phyloP scores from a whole-genome alignment of 2,329 filamentous ascomycete genomes.

The Dothideomycetes sp. region DNA sequence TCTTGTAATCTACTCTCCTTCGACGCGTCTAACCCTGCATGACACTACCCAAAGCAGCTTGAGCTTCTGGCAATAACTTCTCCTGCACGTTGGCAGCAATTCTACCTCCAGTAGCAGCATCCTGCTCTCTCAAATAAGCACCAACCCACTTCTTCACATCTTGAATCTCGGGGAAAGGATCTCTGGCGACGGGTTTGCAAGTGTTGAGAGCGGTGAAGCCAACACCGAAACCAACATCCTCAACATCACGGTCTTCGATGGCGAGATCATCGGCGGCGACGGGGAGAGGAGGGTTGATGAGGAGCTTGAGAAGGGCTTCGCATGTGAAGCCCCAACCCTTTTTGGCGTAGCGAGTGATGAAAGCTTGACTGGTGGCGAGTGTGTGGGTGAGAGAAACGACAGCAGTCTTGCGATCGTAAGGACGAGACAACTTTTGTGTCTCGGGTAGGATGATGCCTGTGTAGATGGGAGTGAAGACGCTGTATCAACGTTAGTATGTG shows the following conservation, averaged over 20 bases:
- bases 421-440: slow-evolving; percentile 78
- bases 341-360: slow-evolving; percentile 58
- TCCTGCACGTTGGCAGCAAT: slow-evolving; percentile 63
- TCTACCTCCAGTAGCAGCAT: slow-evolving; percentile 61
- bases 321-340: slow-evolving; percentile 91
- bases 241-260: slow-evolving; percentile 80
- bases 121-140: slow-evolving; percentile 66
- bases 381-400: slow-evolving; percentile 92
- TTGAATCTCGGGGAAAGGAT: slow-evolving; percentile 78
- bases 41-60: slow-evolving; percentile 31
- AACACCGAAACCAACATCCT: slow-evolving; percentile 89
- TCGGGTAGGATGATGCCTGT: slow-evolving; percentile 76
- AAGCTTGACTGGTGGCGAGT: slow-evolving; percentile 73
- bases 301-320: slow-evolving; percentile 75
- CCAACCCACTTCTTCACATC: slow-evolving; percentile 79
- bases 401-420: slow-evolving; percentile 84
- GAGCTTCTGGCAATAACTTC: slow-evolving; percentile 45
- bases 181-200: slow-evolving; percentile 62
- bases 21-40: slow-evolving; percentile 21
- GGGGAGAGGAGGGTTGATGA: slow-evolving; percentile 76
- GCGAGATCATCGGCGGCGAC: slow-evolving; percentile 55
- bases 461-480: slow-evolving; percentile 78
- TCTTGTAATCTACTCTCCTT: not conserved
- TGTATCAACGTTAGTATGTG: slow-evolving; percentile 24
- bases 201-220: slow-evolving; percentile 92